phyloP scores from a whole-genome alignment of 1,139 yeast genomes.

The Kurtzmaniella quercitrusa region DNA sequence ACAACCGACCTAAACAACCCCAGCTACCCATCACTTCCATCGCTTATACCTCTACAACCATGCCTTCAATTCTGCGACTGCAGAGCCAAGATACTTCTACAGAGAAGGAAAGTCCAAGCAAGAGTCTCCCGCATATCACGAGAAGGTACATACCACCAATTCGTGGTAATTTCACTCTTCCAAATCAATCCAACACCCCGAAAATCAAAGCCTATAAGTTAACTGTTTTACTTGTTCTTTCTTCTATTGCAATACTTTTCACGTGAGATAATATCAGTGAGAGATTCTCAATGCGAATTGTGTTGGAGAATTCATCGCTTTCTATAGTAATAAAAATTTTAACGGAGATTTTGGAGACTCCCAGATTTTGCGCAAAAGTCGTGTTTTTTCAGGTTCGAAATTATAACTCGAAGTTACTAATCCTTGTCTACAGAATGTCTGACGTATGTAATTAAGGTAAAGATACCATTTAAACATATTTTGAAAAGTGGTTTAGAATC shows the following conservation, averaged over 20 bases:
- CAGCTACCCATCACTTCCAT: too few species aligned
- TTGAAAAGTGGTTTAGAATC: not conserved
- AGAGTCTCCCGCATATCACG: not conserved
- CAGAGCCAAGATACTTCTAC: too few species aligned
- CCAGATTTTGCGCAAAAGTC: slow-evolving; percentile 1
- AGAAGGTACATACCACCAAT: not conserved
- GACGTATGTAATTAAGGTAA: slow-evolving; percentile 1
- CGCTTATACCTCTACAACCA: not conserved
- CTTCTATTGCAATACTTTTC: not conserved
- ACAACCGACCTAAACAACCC: too few species aligned
- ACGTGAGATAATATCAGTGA: not conserved
- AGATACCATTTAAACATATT: not conserved
- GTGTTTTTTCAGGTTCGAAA: slow-evolving; percentile 2
- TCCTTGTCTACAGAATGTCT: not conserved
- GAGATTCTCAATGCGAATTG: not conserved
- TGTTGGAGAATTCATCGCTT: not conserved
- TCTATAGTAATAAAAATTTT: not conserved
- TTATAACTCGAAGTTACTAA: not conserved
- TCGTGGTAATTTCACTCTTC: not conserved
- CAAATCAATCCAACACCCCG: not conserved
- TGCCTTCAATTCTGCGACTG: too few species aligned
- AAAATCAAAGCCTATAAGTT: not conserved
- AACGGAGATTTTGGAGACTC: not conserved
- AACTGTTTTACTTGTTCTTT: not conserved
- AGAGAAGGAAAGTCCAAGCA: too few species aligned